Evolutionary conservation across 208 protist species (phyloP).

Genomic region (Crithidia fasciculata): DNA sequence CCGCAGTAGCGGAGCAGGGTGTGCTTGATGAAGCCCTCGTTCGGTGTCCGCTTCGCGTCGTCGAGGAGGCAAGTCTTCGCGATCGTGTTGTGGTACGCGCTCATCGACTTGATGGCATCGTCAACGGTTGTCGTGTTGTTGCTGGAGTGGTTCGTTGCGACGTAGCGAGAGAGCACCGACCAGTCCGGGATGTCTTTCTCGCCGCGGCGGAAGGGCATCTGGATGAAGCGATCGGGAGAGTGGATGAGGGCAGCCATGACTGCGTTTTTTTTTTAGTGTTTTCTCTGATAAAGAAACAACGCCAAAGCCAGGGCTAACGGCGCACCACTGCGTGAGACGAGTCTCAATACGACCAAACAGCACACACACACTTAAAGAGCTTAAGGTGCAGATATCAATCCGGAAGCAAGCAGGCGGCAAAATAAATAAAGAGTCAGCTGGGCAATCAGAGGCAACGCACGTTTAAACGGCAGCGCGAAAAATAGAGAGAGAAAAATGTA

Average conservation of each 20-base stretch:
- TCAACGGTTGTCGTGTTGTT: constrained; percentile 66
- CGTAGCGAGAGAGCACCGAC: constrained; percentile 66
- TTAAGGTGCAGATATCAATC: too few species aligned
- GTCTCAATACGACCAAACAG: too few species aligned
- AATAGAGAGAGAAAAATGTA: too few species aligned
- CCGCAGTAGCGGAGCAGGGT: constrained; percentile 76
- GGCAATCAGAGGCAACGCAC: too few species aligned
- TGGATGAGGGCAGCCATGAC: constrained; percentile 36
- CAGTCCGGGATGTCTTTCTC: constrained; percentile 78
- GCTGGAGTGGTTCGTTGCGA: constrained; percentile 66
- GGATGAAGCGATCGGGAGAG: constrained; percentile 63
- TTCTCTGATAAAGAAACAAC: not conserved
- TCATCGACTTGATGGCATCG: constrained; percentile 70
- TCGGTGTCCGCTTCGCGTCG: constrained; percentile 59
- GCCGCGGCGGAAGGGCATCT: constrained; percentile 70
- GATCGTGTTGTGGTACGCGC: constrained; percentile 64
- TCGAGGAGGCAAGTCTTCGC: constrained; percentile 58
- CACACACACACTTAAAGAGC: too few species aligned
- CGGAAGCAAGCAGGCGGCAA: too few species aligned
- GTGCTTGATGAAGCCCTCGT: constrained; percentile 66
- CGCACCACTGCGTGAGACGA: too few species aligned
- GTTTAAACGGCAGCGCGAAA: too few species aligned
- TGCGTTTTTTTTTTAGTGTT: not conserved
- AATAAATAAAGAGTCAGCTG: too few species aligned
- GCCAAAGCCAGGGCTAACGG: too few species aligned